These are phyloP conservation scores for Halophytophthora polymorphica DNA, from an alignment of 352 stramenopile species.

Conservation along the genomic window DNA sequence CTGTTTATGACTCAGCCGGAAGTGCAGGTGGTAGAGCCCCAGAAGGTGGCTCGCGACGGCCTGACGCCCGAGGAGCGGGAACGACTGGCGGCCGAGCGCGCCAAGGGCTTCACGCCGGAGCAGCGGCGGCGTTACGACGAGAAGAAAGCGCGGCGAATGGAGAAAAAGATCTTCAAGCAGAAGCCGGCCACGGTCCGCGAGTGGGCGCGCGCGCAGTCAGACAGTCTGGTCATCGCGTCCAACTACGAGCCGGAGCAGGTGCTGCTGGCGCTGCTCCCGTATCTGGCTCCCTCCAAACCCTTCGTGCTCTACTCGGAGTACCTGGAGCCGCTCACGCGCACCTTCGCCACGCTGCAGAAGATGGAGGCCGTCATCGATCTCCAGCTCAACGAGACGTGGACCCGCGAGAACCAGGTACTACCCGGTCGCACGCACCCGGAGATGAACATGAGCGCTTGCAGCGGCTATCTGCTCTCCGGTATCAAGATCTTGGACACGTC, in stretches of 20 bases:
- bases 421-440: constrained; percentile 92
- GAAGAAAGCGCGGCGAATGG: constrained; percentile 65
- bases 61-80: constrained; percentile 60
- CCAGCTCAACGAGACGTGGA: constrained; percentile 94
- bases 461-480: constrained; percentile 93
- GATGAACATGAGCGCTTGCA: constrained; percentile 97
- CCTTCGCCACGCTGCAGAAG: constrained; percentile 88
- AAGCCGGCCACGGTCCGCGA: constrained; percentile 62
- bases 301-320: constrained; percentile 97
- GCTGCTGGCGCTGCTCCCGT: constrained; percentile 87
- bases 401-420: constrained; percentile 93
- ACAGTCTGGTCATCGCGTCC: constrained; percentile 88
- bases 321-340: constrained; percentile 88
- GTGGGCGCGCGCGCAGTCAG: constrained; percentile 67
- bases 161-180: constrained; percentile 79
- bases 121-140: constrained; percentile 78
- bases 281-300: constrained; percentile 87
- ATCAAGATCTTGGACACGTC: constrained; percentile 81
- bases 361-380: constrained; percentile 91
- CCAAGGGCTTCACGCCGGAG: constrained; percentile 78
- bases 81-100: constrained; percentile 64
- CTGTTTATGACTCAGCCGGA: constrained; percentile 28
- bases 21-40: constrained; percentile 42
- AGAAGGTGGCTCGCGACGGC: constrained; percentile 46
- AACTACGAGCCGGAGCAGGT: constrained; percentile 89